Conservation (phyloP, 768 basidiomycete species). For the Phanerodontia chrysosporium region DNA sequence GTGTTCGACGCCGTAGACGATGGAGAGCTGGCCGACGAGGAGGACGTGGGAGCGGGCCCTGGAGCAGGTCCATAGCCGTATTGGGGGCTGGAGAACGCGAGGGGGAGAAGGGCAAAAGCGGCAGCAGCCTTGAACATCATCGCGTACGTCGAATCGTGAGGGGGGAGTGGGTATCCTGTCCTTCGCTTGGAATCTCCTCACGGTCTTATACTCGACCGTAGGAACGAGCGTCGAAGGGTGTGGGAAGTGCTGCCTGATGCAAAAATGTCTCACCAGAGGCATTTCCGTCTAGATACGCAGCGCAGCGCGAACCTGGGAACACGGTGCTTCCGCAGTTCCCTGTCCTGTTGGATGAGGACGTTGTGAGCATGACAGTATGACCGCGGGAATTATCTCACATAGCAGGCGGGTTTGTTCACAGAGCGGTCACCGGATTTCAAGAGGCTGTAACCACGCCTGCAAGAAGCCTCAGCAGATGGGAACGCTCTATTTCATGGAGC, state of each 20-base stretch:
- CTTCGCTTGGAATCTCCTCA: neutral
- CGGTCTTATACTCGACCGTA: constrained; percentile 5
- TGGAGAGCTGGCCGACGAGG: constrained; percentile 25
- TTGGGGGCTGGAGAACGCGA: constrained; percentile 36
- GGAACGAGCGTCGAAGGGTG: neutral
- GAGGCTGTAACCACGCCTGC: neutral
- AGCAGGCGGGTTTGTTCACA: neutral
- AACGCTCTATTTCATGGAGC: neutral
- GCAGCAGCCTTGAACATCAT: constrained; percentile 27
- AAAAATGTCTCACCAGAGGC: neutral
- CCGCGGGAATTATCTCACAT: constrained; percentile 10
- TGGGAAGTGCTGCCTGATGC: neutral
- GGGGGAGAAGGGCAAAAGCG: constrained; percentile 26
- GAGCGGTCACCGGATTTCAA: constrained; percentile 9
- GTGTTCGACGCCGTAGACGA: constrained; percentile 7
- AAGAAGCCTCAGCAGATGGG: neutral
- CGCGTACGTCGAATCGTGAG: constrained; percentile 4
- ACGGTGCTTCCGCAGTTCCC: neutral
- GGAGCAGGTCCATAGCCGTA: constrained; percentile 24
- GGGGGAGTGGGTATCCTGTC: constrained; percentile 1
- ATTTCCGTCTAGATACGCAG: neutral
- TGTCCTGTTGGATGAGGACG: neutral
- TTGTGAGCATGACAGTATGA: neutral
- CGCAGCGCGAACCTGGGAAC: neutral
- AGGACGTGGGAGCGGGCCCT: constrained; percentile 19